These are phyloP conservation scores for Ajuga chamaepitys DNA, from an alignment of 257 asterid species.

Conservation along the genomic window DNA sequence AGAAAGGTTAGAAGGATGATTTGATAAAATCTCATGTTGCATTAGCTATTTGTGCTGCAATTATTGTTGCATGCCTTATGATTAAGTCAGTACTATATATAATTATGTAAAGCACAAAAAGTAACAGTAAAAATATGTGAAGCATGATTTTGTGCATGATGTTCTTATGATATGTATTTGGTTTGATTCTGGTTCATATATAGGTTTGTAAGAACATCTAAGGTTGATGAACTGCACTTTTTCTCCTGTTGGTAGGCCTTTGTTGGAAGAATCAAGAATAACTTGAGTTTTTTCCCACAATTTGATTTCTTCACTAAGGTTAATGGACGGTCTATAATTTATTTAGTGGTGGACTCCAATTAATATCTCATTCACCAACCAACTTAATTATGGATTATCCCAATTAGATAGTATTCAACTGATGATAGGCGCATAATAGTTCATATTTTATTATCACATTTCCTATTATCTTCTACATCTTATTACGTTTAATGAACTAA, in stretches of 20 bases:
- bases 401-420: too few relatives aligned
- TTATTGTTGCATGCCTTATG: not conserved
- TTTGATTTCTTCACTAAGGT: not conserved
- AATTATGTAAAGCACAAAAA: too few relatives aligned
- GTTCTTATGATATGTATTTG: conserved; percentile 4
- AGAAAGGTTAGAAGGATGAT: conserved; percentile 5
- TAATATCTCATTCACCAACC: too few relatives aligned
- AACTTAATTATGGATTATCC: too few relatives aligned
- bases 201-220: not conserved
- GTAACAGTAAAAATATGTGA: too few relatives aligned
- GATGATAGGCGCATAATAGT: too few relatives aligned
- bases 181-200: conserved; percentile 21
- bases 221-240: conserved; percentile 8
- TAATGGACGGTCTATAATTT: too few relatives aligned
- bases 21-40: conserved; percentile 4
- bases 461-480: too few relatives aligned
- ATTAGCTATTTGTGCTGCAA: not conserved
- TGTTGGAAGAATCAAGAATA: not conserved
- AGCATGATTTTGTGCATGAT: not conserved
- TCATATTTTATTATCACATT: too few relatives aligned
- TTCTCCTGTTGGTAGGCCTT: not conserved
- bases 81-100: not conserved
- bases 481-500: too few relatives aligned
- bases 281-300: not conserved
- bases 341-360: too few relatives aligned